Evolutionary conservation across 805 yeast genomes (phyloP).

Genomic region (Candida koratica): DNA sequence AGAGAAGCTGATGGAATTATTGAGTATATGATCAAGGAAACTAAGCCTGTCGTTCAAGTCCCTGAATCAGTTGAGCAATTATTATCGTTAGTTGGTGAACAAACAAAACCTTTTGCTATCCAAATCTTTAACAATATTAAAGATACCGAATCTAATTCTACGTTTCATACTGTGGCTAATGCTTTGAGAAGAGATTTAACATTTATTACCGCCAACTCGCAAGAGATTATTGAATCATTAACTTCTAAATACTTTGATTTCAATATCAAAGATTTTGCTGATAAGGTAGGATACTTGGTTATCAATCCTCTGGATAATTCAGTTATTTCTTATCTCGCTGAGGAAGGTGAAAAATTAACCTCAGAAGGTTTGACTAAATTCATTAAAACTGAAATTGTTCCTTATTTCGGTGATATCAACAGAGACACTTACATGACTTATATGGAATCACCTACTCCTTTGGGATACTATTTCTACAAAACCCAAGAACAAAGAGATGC

Average conservation of each 20-base stretch:
- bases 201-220: constrained; percentile 47
- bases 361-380: constrained; percentile 42
- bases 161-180: constrained; percentile 63
- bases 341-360: constrained; percentile 25
- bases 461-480: constrained; percentile 85
- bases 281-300: constrained; percentile 31
- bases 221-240: constrained; percentile 36
- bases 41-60: constrained; percentile 61
- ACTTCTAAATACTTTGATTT: constrained; percentile 30
- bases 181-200: constrained; percentile 56
- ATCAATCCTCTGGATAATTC: constrained; percentile 45
- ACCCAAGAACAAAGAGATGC: constrained; percentile 60
- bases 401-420: constrained; percentile 82
- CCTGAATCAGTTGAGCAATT: constrained; percentile 48
- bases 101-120: constrained; percentile 53
- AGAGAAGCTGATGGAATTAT: constrained; percentile 78
- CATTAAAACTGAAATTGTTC: constrained; percentile 62
- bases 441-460: constrained; percentile 67
- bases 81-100: constrained; percentile 44
- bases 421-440: constrained; percentile 74
- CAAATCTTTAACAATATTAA: constrained; percentile 42
- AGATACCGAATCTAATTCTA: constrained; percentile 38
- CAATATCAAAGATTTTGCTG: constrained; percentile 24
- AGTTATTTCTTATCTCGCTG: constrained; percentile 45
- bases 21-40: constrained; percentile 73